Percentiles rank a stretch among this genome's conserved stretches.
phyloP scores from a whole-genome alignment of 768 basidiomycete genomes.

The Trametopsis cervina region DNA sequence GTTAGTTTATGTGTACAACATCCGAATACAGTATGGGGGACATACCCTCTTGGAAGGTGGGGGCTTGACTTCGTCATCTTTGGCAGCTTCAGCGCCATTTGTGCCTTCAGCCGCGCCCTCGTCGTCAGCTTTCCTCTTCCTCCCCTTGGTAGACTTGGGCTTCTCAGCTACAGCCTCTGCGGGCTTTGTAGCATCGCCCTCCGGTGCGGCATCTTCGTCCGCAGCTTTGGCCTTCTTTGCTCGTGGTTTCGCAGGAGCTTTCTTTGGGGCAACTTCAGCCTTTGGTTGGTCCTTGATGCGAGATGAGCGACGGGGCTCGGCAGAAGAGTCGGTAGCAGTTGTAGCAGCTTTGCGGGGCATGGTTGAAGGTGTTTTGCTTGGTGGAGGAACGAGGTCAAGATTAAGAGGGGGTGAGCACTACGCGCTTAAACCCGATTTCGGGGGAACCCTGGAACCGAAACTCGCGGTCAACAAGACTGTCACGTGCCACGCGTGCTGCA shows the following conservation, averaged over 20 bases:
- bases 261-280: slow-evolving; percentile 44
- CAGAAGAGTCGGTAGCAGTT: slow-evolving; percentile 32
- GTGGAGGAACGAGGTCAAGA: slow-evolving; percentile 16
- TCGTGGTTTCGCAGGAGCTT: slow-evolving; percentile 56
- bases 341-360: slow-evolving; percentile 73
- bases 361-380: slow-evolving; percentile 2
- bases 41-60: slow-evolving; percentile 55
- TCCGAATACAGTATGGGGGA: background rate
- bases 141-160: slow-evolving; percentile 39
- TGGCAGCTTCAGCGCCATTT: slow-evolving; percentile 23
- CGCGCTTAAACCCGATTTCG: slow-evolving; percentile 13
- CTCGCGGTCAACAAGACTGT: slow-evolving; percentile 24
- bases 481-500: slow-evolving; percentile 20
- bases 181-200: slow-evolving; percentile 36
- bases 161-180: slow-evolving; percentile 27
- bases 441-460: slow-evolving; percentile 15
- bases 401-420: slow-evolving; percentile 12
- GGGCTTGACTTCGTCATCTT: slow-evolving; percentile 34
- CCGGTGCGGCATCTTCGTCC: slow-evolving; percentile 24
- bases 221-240: slow-evolving; percentile 35
- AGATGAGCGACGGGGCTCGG: slow-evolving; percentile 62
- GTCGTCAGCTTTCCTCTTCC: slow-evolving; percentile 46
- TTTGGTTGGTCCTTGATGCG: slow-evolving; percentile 73
- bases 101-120: slow-evolving; percentile 32
- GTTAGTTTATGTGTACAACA: background rate